phyloP scores from a whole-genome alignment of 371 early-diverging fungal species.

The Apophysomyces trapeziformis region DNA sequence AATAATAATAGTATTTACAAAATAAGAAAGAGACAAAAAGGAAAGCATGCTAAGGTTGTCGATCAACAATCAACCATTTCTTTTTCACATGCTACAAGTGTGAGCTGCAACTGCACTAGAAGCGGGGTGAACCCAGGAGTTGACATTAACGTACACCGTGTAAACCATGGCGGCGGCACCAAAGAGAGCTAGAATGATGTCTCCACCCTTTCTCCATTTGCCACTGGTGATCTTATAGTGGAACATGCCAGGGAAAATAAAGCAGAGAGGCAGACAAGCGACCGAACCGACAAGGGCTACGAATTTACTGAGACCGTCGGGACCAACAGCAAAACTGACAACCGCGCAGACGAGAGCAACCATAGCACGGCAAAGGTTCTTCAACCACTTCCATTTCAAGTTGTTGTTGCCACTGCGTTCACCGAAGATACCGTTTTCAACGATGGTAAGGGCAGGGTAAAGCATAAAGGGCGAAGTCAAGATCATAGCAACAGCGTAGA shows the following conservation, averaged over 20 bases:
- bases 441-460: constrained; percentile 74
- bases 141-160: constrained; percentile 42
- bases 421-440: constrained; percentile 62
- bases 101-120: constrained; percentile 3
- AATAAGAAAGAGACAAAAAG: no score
- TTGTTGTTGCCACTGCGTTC: constrained; percentile 35
- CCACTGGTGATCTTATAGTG: constrained; percentile 60
- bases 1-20: no score
- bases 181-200: constrained; percentile 53
- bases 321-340: constrained; percentile 66
- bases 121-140: constrained; percentile 43
- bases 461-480: constrained; percentile 78
- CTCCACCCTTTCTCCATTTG: constrained; percentile 35
- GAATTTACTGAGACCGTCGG: constrained; percentile 70
- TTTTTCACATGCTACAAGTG: constrained; percentile 14
- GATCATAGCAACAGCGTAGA: constrained; percentile 81
- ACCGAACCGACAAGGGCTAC: constrained; percentile 64
- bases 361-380: constrained; percentile 63
- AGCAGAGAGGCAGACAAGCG: constrained; percentile 50
- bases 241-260: constrained; percentile 66
- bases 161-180: constrained; percentile 61
- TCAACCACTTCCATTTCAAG: constrained; percentile 63
- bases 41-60: constrained; percentile 7
- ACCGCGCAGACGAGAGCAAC: constrained; percentile 60
- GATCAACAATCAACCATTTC: constrained; percentile 22